Percentiles rank a stretch among this genome's conserved stretches.
Evolutionary conservation across 2,329 filamentous ascomycete genomes (phyloP).

Genomic region (Mycosphaerella arachidis): DNA sequence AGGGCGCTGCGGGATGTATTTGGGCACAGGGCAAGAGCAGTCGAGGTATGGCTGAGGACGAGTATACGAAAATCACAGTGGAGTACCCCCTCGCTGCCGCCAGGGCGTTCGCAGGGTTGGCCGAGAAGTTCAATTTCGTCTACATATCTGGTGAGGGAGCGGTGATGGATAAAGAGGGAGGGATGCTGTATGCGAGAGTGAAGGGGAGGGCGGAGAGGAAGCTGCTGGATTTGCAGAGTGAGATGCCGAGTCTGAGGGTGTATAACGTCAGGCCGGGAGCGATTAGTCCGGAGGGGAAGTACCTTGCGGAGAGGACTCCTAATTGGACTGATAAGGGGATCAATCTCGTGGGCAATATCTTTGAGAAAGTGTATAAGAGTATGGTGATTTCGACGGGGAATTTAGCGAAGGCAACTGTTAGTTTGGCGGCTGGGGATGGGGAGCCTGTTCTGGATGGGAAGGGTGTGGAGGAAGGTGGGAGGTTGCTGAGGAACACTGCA

Average conservation of each 20-base stretch:
- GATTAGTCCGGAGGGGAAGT: conserved; percentile 48
- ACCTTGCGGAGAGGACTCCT: conserved; percentile 15
- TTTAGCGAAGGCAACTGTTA: conserved; percentile 46
- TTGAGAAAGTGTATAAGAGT: conserved; percentile 30
- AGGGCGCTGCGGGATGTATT: conserved; percentile 63
- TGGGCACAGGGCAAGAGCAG: conserved; percentile 64
- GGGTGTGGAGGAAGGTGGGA: conserved; percentile 38
- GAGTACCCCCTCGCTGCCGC: conserved; percentile 63
- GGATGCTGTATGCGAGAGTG: conserved; percentile 58
- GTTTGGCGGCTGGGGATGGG: conserved; percentile 48
- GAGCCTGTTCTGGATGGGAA: conserved; percentile 33
- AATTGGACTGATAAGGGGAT: conserved; percentile 12
- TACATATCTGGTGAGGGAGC: conserved; percentile 64
- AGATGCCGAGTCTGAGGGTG: conserved; percentile 47
- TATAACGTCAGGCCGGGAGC: conserved; percentile 56
- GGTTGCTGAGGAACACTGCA: conserved; percentile 37
- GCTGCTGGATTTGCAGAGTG: conserved; percentile 51
- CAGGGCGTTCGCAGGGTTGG: conserved; percentile 52
- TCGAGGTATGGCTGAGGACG: conserved; percentile 33
- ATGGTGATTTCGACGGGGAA: conserved; percentile 44
- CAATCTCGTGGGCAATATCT: conserved; percentile 13
- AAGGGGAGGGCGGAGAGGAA: conserved; percentile 64
- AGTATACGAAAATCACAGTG: conserved; percentile 63
- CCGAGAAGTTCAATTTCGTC: conserved; percentile 62
- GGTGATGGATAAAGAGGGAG: conserved; percentile 52